Evolutionary conservation across 768 basidiomycete genomes (phyloP), one percentile per base, ranked within the genome.

Genomic region (Xanthoconium stramineum): DNA sequence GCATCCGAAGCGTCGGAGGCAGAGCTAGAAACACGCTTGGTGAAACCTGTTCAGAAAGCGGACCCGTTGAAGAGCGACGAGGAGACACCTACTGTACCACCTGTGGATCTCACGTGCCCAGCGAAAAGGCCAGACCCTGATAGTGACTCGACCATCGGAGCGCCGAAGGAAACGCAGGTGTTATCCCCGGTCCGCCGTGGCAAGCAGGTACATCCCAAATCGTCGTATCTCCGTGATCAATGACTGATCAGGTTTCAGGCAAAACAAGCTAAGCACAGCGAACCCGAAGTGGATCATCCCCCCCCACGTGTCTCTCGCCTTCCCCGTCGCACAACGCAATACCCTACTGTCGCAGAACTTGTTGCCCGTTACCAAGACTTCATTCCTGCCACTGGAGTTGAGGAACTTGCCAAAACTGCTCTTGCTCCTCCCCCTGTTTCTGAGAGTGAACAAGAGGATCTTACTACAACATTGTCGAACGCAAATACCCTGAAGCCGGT

Each of bases 61-160:
- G 14, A 63, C 30, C 50, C 51, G 11, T 36, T 49, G 33, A 56
- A 59, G 45, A 59, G 61, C 11, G 64, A 69, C 24, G 60, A 56
- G n/a, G 64, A 67, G 28, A 37, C 45, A 36, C 20, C 53, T 15
- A 52, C 49, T 14, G 46, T 48, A 13, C 59, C 63, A 5, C n/a
- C 55, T 9, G 49, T 54, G 15, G 52, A 58, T 36, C 51, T 60
- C 29, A 58, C 56, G 12, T 42, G 58, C 15, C 57, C 56, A 49
- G 49, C 52, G 40, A 52, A 65, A 57, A 84, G 79, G 61, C 80
- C 84, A 14, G 91, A 88, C 60, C 76, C 80, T 3, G 91, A 91
- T 43, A 92, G 88, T 62, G 91, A 94, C 65, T 91, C 89, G 15
- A 94, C 91, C 1, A 91, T 94, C 48, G 89, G 84, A 20, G 89